Evolutionary conservation across 1,139 yeast species (phyloP).

Genomic region (Kodamaea alishanica): DNA sequence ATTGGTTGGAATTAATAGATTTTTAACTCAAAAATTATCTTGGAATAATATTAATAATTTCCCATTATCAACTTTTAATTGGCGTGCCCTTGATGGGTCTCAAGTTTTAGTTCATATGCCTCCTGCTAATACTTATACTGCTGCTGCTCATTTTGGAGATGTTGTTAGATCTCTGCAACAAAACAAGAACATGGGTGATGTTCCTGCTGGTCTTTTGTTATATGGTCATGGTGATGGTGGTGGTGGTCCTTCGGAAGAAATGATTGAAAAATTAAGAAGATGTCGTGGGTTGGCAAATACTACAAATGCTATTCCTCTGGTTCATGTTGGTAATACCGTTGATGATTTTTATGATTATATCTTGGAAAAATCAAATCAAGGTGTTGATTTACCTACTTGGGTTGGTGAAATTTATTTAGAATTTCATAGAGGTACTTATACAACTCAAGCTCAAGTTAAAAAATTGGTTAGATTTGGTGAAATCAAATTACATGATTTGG

Average conservation of each 20-base stretch:
- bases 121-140: conserved; percentile 93
- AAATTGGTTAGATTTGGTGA: conserved; percentile 78
- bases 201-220: conserved; percentile 73
- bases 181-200: conserved; percentile 78
- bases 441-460: conserved; percentile 86
- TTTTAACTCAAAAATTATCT: conserved; percentile 87
- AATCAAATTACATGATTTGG: conserved; percentile 77
- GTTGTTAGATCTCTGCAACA: conserved; percentile 74
- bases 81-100: conserved; percentile 93
- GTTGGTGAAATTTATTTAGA: conserved; percentile 91
- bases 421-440: conserved; percentile 95
- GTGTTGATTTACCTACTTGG: conserved; percentile 77
- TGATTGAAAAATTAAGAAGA: conserved; percentile 88
- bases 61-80: conserved; percentile 87
- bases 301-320: conserved; percentile 76
- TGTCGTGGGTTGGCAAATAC: conserved; percentile 84
- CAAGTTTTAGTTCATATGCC: conserved; percentile 97
- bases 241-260: conserved; percentile 93
- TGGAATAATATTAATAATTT: conserved; percentile 93
- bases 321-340: conserved; percentile 71
- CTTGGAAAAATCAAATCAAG: conserved; percentile 59
- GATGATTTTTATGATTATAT: conserved; percentile 75
- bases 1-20: conserved; percentile 74
- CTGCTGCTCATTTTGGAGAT: conserved; percentile 89
- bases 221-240: conserved; percentile 98